Percentiles rank a stretch among this genome's conserved stretches.
Evolutionary conservation across 139 green algal species (phyloP).

Genomic region (Medakamo hakoo): DNA sequence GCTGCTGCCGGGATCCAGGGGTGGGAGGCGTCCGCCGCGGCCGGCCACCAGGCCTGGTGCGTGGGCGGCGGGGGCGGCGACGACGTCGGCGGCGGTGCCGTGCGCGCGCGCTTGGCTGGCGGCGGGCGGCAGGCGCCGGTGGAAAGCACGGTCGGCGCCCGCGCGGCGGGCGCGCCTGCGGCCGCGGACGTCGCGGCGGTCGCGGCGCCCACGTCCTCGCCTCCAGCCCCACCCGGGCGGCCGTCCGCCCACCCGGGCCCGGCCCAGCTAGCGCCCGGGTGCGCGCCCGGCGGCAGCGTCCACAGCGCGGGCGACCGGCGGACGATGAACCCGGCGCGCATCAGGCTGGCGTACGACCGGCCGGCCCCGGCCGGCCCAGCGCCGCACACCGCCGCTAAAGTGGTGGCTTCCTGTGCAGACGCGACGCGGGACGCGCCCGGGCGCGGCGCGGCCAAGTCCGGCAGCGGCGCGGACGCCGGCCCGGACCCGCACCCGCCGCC

Average conservation of each 20-base stretch:
- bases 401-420: neutral
- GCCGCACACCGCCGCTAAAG: neutral
- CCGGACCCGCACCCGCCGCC: too few relatives aligned
- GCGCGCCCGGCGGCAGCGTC: neutral
- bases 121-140: too few relatives aligned
- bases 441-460: too few relatives aligned
- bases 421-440: too few relatives aligned
- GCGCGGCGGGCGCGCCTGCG: too few relatives aligned
- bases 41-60: neutral
- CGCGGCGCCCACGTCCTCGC: too few relatives aligned
- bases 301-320: neutral
- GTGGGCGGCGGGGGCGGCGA: too few relatives aligned
- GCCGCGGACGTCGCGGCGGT: neutral
- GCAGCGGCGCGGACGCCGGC: too few relatives aligned
- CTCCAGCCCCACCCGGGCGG: neutral
- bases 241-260: neutral
- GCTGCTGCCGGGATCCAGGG: neutral
- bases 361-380: too few relatives aligned
- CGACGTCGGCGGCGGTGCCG: neutral
- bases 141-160: neutral
- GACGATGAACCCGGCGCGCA: neutral
- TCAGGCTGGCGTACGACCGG: neutral
- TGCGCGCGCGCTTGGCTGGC: neutral
- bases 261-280: neutral
- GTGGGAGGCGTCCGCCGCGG: neutral